These are phyloP conservation scores for Shiraia bambusicola DNA, from an alignment of 2,329 filamentous ascomycete genomes.

Conservation along the genomic window DNA sequence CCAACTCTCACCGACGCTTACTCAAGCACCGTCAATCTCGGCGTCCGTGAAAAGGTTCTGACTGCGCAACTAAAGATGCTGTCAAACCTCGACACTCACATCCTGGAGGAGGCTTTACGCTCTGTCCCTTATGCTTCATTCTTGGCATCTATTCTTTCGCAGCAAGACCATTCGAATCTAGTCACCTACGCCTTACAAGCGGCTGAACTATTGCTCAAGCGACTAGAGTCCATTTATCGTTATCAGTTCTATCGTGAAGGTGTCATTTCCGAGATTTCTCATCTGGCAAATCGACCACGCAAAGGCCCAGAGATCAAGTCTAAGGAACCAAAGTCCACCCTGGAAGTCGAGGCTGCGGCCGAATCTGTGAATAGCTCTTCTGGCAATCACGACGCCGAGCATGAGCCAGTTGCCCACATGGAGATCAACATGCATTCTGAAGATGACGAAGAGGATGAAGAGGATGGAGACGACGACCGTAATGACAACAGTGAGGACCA, in stretches of 20 bases:
- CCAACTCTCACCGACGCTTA: slow-evolving; percentile 95
- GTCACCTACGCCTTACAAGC: slow-evolving; percentile 87
- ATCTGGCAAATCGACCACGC: slow-evolving; percentile 62
- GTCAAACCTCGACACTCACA: slow-evolving; percentile 82
- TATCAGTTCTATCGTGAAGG: slow-evolving; percentile 98
- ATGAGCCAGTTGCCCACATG: slow-evolving; percentile 55
- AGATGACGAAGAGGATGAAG: slow-evolving; percentile 54
- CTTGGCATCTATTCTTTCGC: slow-evolving; percentile 88
- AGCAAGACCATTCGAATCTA: slow-evolving; percentile 86
- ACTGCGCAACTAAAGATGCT: slow-evolving; percentile 98
- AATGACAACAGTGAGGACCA: slow-evolving; percentile 62
- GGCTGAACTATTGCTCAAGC: slow-evolving; percentile 80
- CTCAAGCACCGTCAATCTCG: slow-evolving; percentile 94
- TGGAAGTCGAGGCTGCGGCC: slow-evolving; percentile 27
- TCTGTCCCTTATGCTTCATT: slow-evolving; percentile 95
- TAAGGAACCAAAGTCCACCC: slow-evolving; percentile 27
- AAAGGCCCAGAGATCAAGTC: slow-evolving; percentile 32
- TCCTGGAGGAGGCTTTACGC: slow-evolving; percentile 81
- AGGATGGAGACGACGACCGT: slow-evolving; percentile 55
- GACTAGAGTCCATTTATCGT: slow-evolving; percentile 83
- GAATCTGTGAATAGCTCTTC: slow-evolving; percentile 26
- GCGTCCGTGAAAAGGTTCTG: slow-evolving; percentile 90
- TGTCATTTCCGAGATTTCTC: slow-evolving; percentile 86
- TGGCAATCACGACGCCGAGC: slow-evolving; percentile 39
- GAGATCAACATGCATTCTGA: slow-evolving; percentile 56